These are phyloP conservation scores for Lentinula lateritia DNA, from an alignment of 768 basidiomycete species.

Conservation along the genomic window DNA sequence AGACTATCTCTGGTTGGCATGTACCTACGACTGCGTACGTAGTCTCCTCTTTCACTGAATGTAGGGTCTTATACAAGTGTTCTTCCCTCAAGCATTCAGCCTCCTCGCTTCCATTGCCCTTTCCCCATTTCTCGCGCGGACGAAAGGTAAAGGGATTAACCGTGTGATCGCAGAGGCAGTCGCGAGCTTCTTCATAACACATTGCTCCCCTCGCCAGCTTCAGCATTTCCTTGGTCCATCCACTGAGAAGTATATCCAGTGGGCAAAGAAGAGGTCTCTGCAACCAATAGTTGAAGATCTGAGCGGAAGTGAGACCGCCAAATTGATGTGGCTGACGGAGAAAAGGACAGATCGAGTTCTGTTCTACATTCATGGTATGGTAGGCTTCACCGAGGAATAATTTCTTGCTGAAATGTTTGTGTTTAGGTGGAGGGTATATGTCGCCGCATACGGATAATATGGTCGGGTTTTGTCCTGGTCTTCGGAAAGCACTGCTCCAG, in stretches of 20 bases:
- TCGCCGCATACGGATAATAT: constrained; percentile 15
- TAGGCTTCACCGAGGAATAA: not conserved
- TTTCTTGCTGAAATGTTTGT: not conserved
- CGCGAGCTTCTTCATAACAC: not conserved
- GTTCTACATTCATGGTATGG: constrained; percentile 20
- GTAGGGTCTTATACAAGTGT: not conserved
- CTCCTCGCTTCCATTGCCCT: not conserved
- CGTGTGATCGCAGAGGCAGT: not conserved
- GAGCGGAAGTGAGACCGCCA: constrained; percentile 14
- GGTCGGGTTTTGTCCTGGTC: constrained; percentile 23
- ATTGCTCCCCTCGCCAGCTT: not conserved
- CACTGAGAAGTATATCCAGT: constrained; percentile 12
- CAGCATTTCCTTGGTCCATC: not conserved
- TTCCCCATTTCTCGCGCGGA: not conserved
- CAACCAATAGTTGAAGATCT: constrained; percentile 20
- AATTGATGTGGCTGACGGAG: constrained; percentile 27
- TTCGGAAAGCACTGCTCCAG: constrained; percentile 18
- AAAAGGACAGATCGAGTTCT: constrained; percentile 25
- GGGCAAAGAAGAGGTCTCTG: constrained; percentile 13
- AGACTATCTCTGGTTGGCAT: not conserved
- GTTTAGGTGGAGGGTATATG: constrained; percentile 26
- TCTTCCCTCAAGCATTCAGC: not conserved
- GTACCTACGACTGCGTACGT: not conserved
- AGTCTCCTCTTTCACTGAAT: not conserved
- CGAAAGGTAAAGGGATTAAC: not conserved